These are phyloP conservation scores for Teratosphaeria epicoccoides DNA, from an alignment of 2,329 filamentous ascomycete genomes.

Conservation along the genomic window DNA sequence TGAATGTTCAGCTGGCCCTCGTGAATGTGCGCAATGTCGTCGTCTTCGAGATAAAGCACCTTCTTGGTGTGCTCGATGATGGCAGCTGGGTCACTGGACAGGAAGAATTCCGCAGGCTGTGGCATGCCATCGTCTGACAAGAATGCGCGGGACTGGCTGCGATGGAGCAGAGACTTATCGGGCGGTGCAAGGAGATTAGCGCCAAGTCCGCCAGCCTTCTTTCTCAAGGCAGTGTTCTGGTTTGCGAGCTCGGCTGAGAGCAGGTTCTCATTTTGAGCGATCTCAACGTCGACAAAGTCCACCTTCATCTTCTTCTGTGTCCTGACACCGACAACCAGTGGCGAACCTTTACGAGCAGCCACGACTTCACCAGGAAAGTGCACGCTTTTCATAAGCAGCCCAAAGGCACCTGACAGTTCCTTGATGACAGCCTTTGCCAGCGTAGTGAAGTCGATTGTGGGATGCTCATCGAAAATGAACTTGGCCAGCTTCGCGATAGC, in stretches of 20 bases:
- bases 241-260: slow-evolving; percentile 89
- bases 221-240: slow-evolving; percentile 95
- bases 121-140: slow-evolving; percentile 97
- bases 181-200: slow-evolving; percentile 68
- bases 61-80: slow-evolving; percentile 99
- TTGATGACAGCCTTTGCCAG: slow-evolving; percentile 96
- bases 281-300: slow-evolving; percentile 98
- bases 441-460: slow-evolving; percentile 88
- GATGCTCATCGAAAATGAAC: slow-evolving; percentile 93
- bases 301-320: slow-evolving; percentile 99
- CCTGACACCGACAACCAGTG: slow-evolving; percentile 91
- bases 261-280: slow-evolving; percentile 70
- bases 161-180: slow-evolving; percentile 96
- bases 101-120: slow-evolving; percentile 98
- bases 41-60: slow-evolving; percentile 98
- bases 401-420: slow-evolving; percentile 95
- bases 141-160: slow-evolving; percentile 96
- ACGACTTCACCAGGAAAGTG: slow-evolving; percentile 98
- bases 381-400: slow-evolving; percentile 93
- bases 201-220: slow-evolving; percentile 48
- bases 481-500: slow-evolving; percentile 98
- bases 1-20: slow-evolving; percentile 99
- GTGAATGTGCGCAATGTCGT: slow-evolving; percentile 99
- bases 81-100: slow-evolving; percentile 94
- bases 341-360: slow-evolving; percentile 95